Base-by-base conservation (phyloP, 2,329 filamentous ascomycete species). In the Ceratocystiopsis brevicomis region DNA sequence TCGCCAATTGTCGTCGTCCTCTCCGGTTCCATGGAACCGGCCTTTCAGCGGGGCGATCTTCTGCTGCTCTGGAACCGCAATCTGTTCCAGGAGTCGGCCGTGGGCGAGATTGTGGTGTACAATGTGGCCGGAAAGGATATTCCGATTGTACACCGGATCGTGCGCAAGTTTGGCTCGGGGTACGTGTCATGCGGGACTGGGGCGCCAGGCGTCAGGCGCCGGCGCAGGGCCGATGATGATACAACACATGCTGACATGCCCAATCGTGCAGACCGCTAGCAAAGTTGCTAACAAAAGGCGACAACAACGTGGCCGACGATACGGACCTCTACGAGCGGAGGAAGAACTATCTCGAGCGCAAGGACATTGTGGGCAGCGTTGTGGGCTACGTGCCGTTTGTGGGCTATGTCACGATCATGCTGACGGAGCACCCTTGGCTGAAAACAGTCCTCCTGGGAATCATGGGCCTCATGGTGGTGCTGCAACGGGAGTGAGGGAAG, bases 401-500 rank as follows among this genome's bases (percentile, higher is more conserved):
- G 14, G 90, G 90, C 51, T 96, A 96, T 57, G 87, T 96, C 39
- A 98, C 90, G 2, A 98, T 98, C 53, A 67, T 96, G 60, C 67
- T 98, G 49, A 90, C 83, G 49, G 90, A 98, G 60, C 79, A 98
- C 58, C 90, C 90, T 6, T 96, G 88, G 88, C 60, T 96, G 53
- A 98, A 98, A 73, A 92, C 84, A 38, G 88, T 78, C 21, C 83
- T 96, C 78, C 61, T 98, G 55, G 88, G 84, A 1, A 71, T 95
- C 41, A 98, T 98, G 90, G 90, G 88, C 1, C 59, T 95, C 53
- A 76, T 93, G 64, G 90, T 95, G 21, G 79, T 98, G 40, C 59
- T 98, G 53, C 90, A 98, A 60, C 67, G 87, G 55, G 90, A 98
- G 66, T 95, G 52, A 38, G 8, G 13, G 34, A 36, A 36, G 34